Percentiles rank a stretch among this genome's conserved stretches.
These are phyloP conservation scores for Amanita exitialis DNA, from an alignment of 768 basidiomycete genomes.

Conservation along the genomic window DNA sequence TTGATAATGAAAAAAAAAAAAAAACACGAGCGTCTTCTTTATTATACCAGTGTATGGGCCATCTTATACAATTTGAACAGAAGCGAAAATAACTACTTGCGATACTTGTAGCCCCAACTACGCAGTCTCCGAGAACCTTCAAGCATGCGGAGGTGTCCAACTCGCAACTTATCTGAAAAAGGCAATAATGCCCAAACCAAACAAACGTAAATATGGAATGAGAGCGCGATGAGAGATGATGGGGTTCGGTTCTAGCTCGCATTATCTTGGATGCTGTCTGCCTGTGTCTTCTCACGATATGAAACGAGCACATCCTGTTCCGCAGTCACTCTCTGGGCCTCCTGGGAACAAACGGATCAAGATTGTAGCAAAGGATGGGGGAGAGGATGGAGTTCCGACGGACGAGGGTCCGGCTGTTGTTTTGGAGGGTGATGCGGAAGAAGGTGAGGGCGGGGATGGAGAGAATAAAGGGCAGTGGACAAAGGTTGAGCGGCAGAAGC, in stretches of 20 bases:
- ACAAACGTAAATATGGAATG: neutral
- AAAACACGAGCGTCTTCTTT: no score
- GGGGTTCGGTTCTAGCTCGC: no score
- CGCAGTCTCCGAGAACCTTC: no score
- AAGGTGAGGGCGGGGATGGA: neutral
- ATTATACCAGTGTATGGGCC: no score
- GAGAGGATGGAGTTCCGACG: neutral
- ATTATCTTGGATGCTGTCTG: neutral
- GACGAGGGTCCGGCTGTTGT: neutral
- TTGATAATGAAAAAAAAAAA: no score
- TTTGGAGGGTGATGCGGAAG: neutral
- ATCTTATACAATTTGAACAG: no score
- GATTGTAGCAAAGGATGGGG: neutral
- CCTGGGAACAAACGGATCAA: slow-evolving; percentile 1
- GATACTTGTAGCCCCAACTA: no score
- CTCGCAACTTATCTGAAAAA: no score
- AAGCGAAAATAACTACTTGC: no score
- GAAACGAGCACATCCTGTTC: neutral
- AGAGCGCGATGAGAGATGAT: neutral
- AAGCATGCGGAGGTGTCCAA: no score
- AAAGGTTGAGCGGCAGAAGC: slow-evolving; percentile 62
- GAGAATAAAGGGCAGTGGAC: slow-evolving; percentile 23
- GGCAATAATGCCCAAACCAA: no score
- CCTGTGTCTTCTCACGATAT: neutral
- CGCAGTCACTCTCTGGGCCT: neutral